These are phyloP conservation scores for Zalaria sp. DNA, from an alignment of 2,329 filamentous ascomycete genomes.

Conservation along the genomic window DNA sequence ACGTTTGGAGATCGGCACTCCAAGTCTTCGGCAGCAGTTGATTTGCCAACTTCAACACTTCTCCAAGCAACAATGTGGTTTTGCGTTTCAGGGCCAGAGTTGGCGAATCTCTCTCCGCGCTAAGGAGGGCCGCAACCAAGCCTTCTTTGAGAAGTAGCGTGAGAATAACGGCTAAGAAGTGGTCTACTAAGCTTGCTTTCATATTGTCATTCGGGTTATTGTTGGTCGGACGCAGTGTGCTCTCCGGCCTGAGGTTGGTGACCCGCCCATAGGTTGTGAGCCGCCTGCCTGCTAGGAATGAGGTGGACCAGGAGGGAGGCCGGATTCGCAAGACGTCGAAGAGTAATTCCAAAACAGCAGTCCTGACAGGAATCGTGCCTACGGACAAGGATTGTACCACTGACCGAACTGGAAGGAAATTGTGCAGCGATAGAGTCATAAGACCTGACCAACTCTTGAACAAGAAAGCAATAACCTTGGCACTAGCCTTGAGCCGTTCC, in stretches of 20 bases:
- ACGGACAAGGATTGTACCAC: slow-evolving; percentile 55
- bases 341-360: slow-evolving; percentile 76
- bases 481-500: slow-evolving; percentile 66
- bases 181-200: slow-evolving; percentile 69
- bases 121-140: slow-evolving; percentile 38
- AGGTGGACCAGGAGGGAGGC: slow-evolving; percentile 84
- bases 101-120: slow-evolving; percentile 53
- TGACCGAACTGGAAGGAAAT: slow-evolving; percentile 72
- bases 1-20: slow-evolving; percentile 72
- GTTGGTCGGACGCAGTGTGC: slow-evolving; percentile 35
- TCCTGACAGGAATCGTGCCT: slow-evolving; percentile 41
- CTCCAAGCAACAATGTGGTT: slow-evolving; percentile 77
- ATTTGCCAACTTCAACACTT: slow-evolving; percentile 79
- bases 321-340: slow-evolving; percentile 82
- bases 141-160: slow-evolving; percentile 75
- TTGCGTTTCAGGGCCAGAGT: slow-evolving; percentile 67
- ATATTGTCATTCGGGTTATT: slow-evolving; percentile 52
- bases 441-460: slow-evolving; percentile 90
- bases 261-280: slow-evolving; percentile 96
- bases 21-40: slow-evolving; percentile 68
- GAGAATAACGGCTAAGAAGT: slow-evolving; percentile 81
- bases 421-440: slow-evolving; percentile 75
- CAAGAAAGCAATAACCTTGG: slow-evolving; percentile 81
- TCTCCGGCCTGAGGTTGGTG: slow-evolving; percentile 60
- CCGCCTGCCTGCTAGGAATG: slow-evolving; percentile 81